Evolutionary conservation across 2,329 filamentous ascomycete genomes (phyloP).

Genomic region (Mycosphaerelloides madeirae): DNA sequence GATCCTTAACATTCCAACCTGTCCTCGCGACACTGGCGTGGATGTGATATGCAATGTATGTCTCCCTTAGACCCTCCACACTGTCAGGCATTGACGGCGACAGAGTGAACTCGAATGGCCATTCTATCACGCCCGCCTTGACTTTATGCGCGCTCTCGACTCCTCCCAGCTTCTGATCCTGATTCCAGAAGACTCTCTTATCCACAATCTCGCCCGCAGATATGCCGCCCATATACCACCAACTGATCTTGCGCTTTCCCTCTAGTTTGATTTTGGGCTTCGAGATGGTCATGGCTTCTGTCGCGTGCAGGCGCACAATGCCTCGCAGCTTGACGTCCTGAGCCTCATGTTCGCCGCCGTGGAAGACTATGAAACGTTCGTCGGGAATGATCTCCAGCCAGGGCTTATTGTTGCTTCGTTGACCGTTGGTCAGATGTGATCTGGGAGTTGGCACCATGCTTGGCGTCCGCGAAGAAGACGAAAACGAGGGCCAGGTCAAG

Average conservation of each 20-base stretch:
- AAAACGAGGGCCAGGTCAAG: conserved; percentile 12
- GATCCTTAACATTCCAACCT: conserved; percentile 82
- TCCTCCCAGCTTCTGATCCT: conserved; percentile 40
- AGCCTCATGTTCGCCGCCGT: conserved; percentile 45
- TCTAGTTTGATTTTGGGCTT: conserved; percentile 45
- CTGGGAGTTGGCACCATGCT: conserved; percentile 29
- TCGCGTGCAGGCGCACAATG: conserved; percentile 43
- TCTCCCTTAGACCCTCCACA: conserved; percentile 81
- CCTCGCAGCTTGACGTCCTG: conserved; percentile 43
- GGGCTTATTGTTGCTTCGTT: conserved; percentile 23
- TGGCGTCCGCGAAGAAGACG: conserved; percentile 11
- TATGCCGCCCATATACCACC: conserved; percentile 35
- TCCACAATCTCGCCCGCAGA: conserved; percentile 37
- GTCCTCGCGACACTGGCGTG: conserved; percentile 78
- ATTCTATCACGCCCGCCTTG: conserved; percentile 47
- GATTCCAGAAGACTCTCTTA: conserved; percentile 45
- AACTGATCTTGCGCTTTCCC: conserved; percentile 45
- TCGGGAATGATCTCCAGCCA: conserved; percentile 44
- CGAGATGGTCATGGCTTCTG: conserved; percentile 45
- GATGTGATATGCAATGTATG: conserved; percentile 82
- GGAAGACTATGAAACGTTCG: conserved; percentile 47
- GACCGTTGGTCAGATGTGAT: conserved; percentile 11
- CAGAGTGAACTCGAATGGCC: conserved; percentile 48
- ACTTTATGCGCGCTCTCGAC: conserved; percentile 47
- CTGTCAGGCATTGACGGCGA: conserved; percentile 64